Evolutionary conservation across 2,329 filamentous ascomycete genomes (phyloP), one percentile per base, ranked within the genome.

Genomic region (Ramularia collo-cygni): DNA sequence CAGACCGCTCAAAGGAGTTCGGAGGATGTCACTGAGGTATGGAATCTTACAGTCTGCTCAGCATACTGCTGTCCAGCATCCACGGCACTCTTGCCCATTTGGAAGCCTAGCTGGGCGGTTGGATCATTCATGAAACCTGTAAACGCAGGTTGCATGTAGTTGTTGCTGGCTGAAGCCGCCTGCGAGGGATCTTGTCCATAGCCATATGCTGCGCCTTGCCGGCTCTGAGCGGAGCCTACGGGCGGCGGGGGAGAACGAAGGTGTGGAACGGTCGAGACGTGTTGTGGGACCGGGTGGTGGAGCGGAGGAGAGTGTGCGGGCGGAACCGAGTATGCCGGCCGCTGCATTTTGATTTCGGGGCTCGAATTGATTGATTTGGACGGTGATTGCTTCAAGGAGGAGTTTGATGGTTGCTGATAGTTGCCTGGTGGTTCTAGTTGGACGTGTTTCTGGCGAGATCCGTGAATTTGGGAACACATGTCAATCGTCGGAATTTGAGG

Each of bases 191-290:
- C 43, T 28, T 53, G 51, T 13, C 51, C 55, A 58, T 85, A 88
- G 36, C 81, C 79, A 67, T 83, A 81, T 51, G n/a, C n/a, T n/a
- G 75, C 72, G 48, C 72, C 70, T 47, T 75, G 74, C 53, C 79
- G 76, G 26, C 78, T 75, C 58, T 85, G 82, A 42, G 81, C 79
- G 42, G 79, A 77, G 37, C 75, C 74, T 17, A 19, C 35, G 27
- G 86, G 89, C 46, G 87, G 85, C 43, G 85, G 90, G 46, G 92
- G 92, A 43, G 92, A 96, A 65, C 93, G 82, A 63, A 98, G 80
- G 69, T 96, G 92, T 31, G 92, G 92, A 35, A 98, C 92, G 43
- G 89, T 94, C 60, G 92, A 96, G 58, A 96, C 90, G 74, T 98
- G 92, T 67, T 98, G 92, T 47, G 92, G 92, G 43, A 96, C 88